Conservation (phyloP, 495 filamentous ascomycete genomes). For the Stereocaulon alpinum region DNA sequence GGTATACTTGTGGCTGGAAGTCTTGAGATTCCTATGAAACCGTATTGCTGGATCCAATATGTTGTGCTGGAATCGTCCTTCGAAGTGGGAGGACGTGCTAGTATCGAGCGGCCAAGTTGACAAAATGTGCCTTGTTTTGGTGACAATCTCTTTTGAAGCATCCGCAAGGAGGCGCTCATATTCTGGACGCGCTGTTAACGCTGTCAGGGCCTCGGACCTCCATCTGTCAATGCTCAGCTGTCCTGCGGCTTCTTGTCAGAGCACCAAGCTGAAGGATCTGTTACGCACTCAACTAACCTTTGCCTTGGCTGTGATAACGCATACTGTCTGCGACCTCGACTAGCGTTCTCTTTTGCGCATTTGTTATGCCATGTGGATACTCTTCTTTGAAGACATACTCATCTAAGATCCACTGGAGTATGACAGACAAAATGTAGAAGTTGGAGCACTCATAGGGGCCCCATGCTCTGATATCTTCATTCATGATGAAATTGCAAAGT, state of each 20-base stretch:
- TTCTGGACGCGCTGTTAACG: background rate
- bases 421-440: slow-evolving; percentile 4
- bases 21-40: background rate
- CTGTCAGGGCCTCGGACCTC: background rate
- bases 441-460: background rate
- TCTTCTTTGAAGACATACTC: background rate
- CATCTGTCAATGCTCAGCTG: background rate
- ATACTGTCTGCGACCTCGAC: background rate
- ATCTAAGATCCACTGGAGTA: background rate
- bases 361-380: background rate
- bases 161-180: background rate
- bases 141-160: background rate
- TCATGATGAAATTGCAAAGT: background rate
- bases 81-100: background rate
- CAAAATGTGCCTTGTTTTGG: too few species aligned
- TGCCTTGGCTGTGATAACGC: background rate
- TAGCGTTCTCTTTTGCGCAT: background rate
- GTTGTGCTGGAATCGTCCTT: background rate
- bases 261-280: too few species aligned
- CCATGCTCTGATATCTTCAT: background rate
- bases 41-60: background rate
- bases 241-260: background rate
- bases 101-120: background rate
- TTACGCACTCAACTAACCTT: background rate
- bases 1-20: background rate